Conservation (phyloP, 768 basidiomycete genomes). For the Hydnomerulius pinastri region DNA sequence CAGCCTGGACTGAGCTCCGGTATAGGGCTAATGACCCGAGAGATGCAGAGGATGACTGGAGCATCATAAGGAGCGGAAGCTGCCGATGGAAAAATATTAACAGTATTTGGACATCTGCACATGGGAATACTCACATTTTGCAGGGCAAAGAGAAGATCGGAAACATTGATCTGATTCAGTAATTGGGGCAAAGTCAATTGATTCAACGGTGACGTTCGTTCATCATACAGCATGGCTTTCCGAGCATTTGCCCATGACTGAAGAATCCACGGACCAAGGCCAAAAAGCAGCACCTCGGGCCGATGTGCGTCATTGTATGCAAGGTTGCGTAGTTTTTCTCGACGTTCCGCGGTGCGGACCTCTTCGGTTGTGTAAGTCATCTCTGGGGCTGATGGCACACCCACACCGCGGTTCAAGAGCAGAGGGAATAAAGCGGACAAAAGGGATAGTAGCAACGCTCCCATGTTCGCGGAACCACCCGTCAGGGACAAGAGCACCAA, state of each 20-base stretch:
- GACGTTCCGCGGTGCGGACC: constrained; percentile 64
- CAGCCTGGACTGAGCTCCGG: constrained; percentile 72
- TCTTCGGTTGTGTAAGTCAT: constrained; percentile 53
- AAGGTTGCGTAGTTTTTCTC: constrained; percentile 73
- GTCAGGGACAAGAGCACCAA: constrained; percentile 69
- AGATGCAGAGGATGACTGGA: constrained; percentile 72
- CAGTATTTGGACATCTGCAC: constrained; percentile 6
- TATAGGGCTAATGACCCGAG: constrained; percentile 84
- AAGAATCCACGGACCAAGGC: constrained; percentile 83
- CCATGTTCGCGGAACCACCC: constrained; percentile 50
- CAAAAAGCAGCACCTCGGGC: constrained; percentile 82
- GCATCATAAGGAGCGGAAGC: constrained; percentile 74
- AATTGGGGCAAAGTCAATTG: constrained; percentile 46
- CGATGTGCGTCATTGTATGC: constrained; percentile 75
- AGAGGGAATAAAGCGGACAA: constrained; percentile 62
- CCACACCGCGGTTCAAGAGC: constrained; percentile 52
- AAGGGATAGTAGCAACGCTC: constrained; percentile 60
- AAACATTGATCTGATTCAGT: constrained; percentile 58
- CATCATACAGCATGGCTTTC: constrained; percentile 58
- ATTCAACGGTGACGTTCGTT: constrained; percentile 40
- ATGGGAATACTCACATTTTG: constrained; percentile 63
- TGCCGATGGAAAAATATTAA: constrained; percentile 31
- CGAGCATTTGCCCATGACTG: constrained; percentile 72
- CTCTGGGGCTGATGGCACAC: constrained; percentile 44
- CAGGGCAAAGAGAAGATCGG: constrained; percentile 62